Base-by-base conservation (phyloP, 129 eudicot genomes). In the Centrapalus pauciflorus region DNA sequence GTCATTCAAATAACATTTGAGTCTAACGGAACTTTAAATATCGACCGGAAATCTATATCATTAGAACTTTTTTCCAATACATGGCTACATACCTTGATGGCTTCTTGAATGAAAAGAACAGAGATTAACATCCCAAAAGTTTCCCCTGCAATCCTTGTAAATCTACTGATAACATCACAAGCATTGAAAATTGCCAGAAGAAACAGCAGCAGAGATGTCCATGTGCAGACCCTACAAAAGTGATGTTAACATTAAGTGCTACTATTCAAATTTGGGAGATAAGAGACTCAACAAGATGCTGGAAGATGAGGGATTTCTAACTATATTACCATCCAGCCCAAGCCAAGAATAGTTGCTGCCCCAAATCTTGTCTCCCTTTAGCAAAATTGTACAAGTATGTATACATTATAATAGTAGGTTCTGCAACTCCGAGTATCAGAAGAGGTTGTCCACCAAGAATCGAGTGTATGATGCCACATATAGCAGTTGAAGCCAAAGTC, bases 391-490 rank as follows among this genome's bases (percentile, higher is more conserved):
- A 85, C 66, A 85, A 56, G 62, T 85, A 85, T 28, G 81, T 68
- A 45, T 85, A 85, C 88, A 85, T 79, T 17, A 82, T 85, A 43
- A 85, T 76, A 38, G 88, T 85, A 37, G 92, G 88, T 56, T 85
- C 88, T 37, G 92, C 92, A 51, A 85, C 88, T 52, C 88, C 92
- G 26, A 85, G 51, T 20, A 85, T 85, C 72, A 85, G 16, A 63
- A 85, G 81, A 43, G 92, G 92, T 58, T 85, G 92, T 33, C 92
- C 92, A 35, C 88, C 88, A 46, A 85, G 50, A 38, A 82, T 70
- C 6, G 92, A 72, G 41, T 85, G 92, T 45, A 85, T 69, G 64
- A 85, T 65, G 20, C 88, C 88, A 70, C 88, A 85, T 24, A 85
- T 76, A 33, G 92, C 88, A 21, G 92, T 85, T 13, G 92, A 82